Conservation (phyloP, 495 filamentous ascomycete genomes). For the Penicillium silybi region DNA sequence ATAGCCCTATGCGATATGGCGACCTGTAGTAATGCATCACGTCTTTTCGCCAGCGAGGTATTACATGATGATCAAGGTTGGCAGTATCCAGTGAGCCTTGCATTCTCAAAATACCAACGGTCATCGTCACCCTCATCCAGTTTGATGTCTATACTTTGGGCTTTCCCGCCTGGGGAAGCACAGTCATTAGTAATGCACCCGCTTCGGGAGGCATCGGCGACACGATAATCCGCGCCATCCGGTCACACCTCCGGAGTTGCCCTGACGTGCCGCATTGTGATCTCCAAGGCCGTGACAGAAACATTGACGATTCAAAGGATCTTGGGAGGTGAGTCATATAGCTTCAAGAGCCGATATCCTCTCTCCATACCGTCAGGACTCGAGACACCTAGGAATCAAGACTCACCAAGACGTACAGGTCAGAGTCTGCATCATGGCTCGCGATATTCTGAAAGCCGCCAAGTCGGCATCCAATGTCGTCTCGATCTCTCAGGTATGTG, state of each 20-base stretch:
- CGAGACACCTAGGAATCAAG: not conserved
- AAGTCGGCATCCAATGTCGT: slow-evolving; percentile 40
- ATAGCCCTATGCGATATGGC: not conserved
- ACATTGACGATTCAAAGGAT: slow-evolving; percentile 11
- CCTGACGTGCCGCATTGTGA: slow-evolving; percentile 16
- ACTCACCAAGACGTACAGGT: slow-evolving; percentile 16
- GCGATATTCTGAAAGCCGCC: slow-evolving; percentile 39
- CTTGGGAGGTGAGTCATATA: slow-evolving; percentile 13
- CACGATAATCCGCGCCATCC: slow-evolving; percentile 9
- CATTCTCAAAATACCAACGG: not conserved
- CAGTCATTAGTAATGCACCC: slow-evolving; percentile 1
- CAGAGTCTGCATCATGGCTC: slow-evolving; percentile 39
- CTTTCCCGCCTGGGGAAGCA: not conserved
- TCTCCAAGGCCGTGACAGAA: slow-evolving; percentile 6
- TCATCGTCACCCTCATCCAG: too few species aligned
- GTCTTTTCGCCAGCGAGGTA: not conserved
- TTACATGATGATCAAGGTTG: not conserved
- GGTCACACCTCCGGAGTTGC: slow-evolving; percentile 15
- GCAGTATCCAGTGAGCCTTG: not conserved
- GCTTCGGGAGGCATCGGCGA: not conserved
- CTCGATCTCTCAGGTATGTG: slow-evolving; percentile 35
- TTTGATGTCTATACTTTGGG: not conserved
- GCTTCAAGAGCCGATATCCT: not conserved
- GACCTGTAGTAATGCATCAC: not conserved
- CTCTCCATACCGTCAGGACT: not conserved